Conservation (phyloP, 2,329 filamentous ascomycete species). For the Neophaeococcomyces aloes region DNA sequence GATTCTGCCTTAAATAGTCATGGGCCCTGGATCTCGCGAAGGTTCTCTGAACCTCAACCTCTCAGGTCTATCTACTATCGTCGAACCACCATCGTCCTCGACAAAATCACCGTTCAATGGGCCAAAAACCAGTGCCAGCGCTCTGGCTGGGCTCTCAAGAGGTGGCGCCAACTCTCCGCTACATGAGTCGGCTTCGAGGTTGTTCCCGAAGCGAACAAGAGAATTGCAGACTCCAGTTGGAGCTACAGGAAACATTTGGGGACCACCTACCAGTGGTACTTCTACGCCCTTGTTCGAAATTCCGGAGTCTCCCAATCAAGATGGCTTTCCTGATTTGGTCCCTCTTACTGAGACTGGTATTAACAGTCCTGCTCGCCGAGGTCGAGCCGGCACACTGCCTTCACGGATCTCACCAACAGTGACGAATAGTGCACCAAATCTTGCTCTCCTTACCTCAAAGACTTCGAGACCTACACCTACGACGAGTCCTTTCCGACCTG, state of each 20-base stretch:
- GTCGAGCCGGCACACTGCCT: constrained; percentile 88
- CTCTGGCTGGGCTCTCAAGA: constrained; percentile 32
- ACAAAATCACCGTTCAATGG: constrained; percentile 20
- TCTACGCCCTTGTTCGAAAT: constrained; percentile 95
- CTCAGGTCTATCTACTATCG: constrained; percentile 15
- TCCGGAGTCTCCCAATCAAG: constrained; percentile 81
- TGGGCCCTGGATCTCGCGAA: constrained; percentile 17
- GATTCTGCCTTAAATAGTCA: constrained; percentile 1
- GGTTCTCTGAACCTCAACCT: constrained; percentile 20
- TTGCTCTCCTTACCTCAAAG: constrained; percentile 57
- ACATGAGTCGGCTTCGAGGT: constrained; percentile 70
- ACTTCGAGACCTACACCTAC: constrained; percentile 77
- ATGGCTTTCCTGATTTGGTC: constrained; percentile 87
- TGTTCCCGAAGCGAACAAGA: constrained; percentile 91
- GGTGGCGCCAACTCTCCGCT: constrained; percentile 93
- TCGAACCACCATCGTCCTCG: constrained; percentile 13
- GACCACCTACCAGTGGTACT: constrained; percentile 89
- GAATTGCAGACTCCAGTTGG: constrained; percentile 98
- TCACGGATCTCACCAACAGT: constrained; percentile 79
- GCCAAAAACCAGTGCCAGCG: constrained; percentile 34
- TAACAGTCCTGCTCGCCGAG: constrained; percentile 60
- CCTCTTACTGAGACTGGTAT: constrained; percentile 56
- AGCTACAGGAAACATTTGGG: constrained; percentile 70
- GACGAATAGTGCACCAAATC: constrained; percentile 41
- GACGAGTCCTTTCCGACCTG: constrained; percentile 75